A percentile compares a stretch with the other conserved stretches of the same genome.
Conservation (phyloP, 768 basidiomycete species). For the Goffeauzyma gilvescens region DNA sequence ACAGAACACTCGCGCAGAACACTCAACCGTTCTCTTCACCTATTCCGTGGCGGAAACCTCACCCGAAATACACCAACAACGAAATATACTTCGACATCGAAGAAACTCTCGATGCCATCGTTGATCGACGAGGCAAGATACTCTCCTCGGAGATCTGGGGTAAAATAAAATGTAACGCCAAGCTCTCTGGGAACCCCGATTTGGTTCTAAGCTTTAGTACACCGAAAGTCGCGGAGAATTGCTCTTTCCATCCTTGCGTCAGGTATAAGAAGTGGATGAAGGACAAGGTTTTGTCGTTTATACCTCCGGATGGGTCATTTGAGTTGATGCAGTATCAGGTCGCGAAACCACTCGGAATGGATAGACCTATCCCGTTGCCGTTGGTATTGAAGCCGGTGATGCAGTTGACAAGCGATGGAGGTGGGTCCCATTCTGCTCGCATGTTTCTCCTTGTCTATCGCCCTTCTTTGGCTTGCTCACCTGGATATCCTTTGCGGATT, state of each 20-base stretch:
- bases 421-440: conserved; percentile 19
- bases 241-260: conserved; percentile 81
- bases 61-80: conserved; percentile 63
- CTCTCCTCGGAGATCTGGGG: conserved; percentile 54
- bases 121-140: conserved; percentile 53
- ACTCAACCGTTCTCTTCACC: conserved; percentile 56
- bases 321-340: conserved; percentile 66
- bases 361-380: conserved; percentile 8
- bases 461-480: conserved; percentile 33
- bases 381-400: conserved; percentile 25
- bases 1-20: conserved; percentile 26
- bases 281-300: conserved; percentile 63
- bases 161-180: conserved; percentile 54
- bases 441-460: neutral
- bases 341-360: conserved; percentile 32
- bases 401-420: conserved; percentile 35
- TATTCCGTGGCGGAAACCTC: conserved; percentile 81
- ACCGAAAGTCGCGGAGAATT: conserved; percentile 51
- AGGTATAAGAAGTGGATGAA: conserved; percentile 65
- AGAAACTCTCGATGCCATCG: conserved; percentile 59
- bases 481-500: conserved; percentile 29
- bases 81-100: conserved; percentile 83
- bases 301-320: conserved; percentile 84
- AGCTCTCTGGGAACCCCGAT: conserved; percentile 72
- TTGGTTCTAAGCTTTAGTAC: conserved; percentile 58